A percentile compares a stretch with the other conserved stretches of the same genome.
Evolutionary conservation across 208 protist genomes (phyloP).

Genomic region (Perkinsela sp.): DNA sequence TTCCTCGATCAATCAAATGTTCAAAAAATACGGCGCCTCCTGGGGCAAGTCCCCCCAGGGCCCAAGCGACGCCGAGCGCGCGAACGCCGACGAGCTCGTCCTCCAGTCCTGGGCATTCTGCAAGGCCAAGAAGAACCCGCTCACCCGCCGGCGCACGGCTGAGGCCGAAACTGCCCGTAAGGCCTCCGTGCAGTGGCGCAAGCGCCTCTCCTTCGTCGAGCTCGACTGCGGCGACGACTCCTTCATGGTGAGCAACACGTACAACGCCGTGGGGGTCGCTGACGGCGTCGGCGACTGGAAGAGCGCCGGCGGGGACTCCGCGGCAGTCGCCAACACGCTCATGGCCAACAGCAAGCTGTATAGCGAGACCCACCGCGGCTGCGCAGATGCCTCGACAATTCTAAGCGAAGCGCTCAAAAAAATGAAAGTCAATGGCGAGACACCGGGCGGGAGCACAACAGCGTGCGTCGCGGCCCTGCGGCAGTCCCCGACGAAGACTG

Average conservation of each 20-base stretch:
- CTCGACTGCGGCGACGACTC: conserved; percentile 70
- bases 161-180: conserved; percentile 34
- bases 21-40: background rate
- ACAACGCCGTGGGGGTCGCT: conserved; percentile 58
- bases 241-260: conserved; percentile 66
- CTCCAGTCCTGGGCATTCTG: conserved; percentile 66
- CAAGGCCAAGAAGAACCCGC: conserved; percentile 38
- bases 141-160: conserved; percentile 38
- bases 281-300: conserved; percentile 70
- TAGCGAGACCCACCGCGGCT: conserved; percentile 36
- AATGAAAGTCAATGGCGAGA: conserved; percentile 24
- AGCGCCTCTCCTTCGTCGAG: conserved; percentile 55
- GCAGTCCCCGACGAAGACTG: conserved; percentile 12
- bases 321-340: conserved; percentile 42
- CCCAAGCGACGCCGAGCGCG: conserved; percentile 22
- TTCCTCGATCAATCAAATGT: background rate
- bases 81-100: conserved; percentile 38
- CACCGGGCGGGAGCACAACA: conserved; percentile 62
- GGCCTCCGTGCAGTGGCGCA: conserved; percentile 29
- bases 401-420: conserved; percentile 39
- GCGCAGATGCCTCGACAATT: conserved; percentile 44
- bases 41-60: conserved; percentile 41
- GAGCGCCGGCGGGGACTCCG: conserved; percentile 38
- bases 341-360: conserved; percentile 67
- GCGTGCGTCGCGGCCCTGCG: conserved; percentile 38